Base-by-base conservation (phyloP, 306 rosid genomes). In the Quercus glauca region DNA sequence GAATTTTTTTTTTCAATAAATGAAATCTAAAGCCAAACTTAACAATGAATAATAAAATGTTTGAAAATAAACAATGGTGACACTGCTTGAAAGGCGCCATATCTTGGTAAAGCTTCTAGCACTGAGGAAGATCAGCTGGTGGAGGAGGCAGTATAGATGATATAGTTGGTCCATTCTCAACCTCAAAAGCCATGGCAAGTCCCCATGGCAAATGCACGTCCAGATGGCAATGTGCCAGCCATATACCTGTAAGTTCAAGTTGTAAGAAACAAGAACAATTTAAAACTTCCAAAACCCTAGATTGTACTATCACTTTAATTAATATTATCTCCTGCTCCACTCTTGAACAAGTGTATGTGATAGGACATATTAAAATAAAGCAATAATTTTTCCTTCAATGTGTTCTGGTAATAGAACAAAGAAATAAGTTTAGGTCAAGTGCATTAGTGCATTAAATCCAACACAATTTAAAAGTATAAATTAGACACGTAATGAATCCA, bases 141-240 rank as follows among this genome's bases (percentile, higher is more conserved):
- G 96, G 94, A 0, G 92, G 82, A 68, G 94, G 94, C 75, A 91
- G 60, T 3, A 82, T 74, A 0, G 88, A 52, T 5, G 83, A 60
- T 17, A 37, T 67, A 4, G 83, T 79, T 33, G 83, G 79, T 65
- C 90, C 90, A 29, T 87, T 84, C 77, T 79, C 83, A 25, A 87
- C 85, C 71, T 87, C 90, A 71, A 84, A 87, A 10, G 82, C 92
- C 88, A 80, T 89, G 23, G 65, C 83, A 20, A 93, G 75, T 1
- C 97, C 97, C 90, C 92, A 88, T 1, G 94, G 90, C 84, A 93
- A 29, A 78, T 93, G 97, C 26, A 67, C 84, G 15, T 93, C 96
- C 67, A 93, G 41, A 78, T 93, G 97, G 74, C 97, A 93, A 9
- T 93, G 97, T 15, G 78, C 69, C 17, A 89, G 10, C 97, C 97